Conservation (phyloP, 1,139 yeast genomes). For the Williopsis jadinii region DNA sequence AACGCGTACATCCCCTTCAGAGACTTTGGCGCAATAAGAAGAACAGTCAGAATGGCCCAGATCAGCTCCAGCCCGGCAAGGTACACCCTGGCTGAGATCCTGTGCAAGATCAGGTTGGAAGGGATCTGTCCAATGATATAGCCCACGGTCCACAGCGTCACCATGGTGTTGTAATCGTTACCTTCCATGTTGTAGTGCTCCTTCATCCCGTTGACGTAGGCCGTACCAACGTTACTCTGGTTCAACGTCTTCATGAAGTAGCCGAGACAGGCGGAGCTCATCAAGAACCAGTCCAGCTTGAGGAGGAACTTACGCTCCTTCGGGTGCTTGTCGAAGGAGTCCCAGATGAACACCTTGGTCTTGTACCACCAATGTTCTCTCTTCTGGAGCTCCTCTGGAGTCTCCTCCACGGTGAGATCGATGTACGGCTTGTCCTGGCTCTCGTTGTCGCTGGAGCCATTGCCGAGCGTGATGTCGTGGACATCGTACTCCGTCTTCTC, state of each 20-base stretch:
- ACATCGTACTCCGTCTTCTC: background rate
- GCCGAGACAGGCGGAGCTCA: slow-evolving; percentile 39
- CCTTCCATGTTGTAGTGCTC: slow-evolving; percentile 43
- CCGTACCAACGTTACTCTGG: slow-evolving; percentile 42
- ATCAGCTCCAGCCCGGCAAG: slow-evolving; percentile 45
- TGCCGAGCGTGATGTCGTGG: background rate
- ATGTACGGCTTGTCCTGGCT: slow-evolving; percentile 8
- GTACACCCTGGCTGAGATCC: slow-evolving; percentile 46
- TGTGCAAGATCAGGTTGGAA: slow-evolving; percentile 45
- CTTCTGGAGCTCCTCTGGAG: slow-evolving; percentile 12
- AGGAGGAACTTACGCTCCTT: slow-evolving; percentile 34
- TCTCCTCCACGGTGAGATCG: slow-evolving; percentile 9
- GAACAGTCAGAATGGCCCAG: slow-evolving; percentile 52
- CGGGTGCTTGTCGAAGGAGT: slow-evolving; percentile 42
- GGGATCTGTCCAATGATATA: slow-evolving; percentile 56
- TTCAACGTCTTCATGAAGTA: slow-evolving; percentile 36
- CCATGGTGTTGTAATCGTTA: slow-evolving; percentile 48
- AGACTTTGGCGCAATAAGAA: slow-evolving; percentile 38
- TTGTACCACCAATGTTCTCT: slow-evolving; percentile 18
- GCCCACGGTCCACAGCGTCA: slow-evolving; percentile 51
- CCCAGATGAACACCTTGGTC: slow-evolving; percentile 22
- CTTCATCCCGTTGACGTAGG: slow-evolving; percentile 55
- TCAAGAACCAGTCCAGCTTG: slow-evolving; percentile 39
- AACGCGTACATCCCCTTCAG: slow-evolving; percentile 45
- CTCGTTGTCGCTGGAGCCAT: background rate